Base-by-base conservation (phyloP, 108 stramenopile genomes). In the Skeletonema marinoi region DNA sequence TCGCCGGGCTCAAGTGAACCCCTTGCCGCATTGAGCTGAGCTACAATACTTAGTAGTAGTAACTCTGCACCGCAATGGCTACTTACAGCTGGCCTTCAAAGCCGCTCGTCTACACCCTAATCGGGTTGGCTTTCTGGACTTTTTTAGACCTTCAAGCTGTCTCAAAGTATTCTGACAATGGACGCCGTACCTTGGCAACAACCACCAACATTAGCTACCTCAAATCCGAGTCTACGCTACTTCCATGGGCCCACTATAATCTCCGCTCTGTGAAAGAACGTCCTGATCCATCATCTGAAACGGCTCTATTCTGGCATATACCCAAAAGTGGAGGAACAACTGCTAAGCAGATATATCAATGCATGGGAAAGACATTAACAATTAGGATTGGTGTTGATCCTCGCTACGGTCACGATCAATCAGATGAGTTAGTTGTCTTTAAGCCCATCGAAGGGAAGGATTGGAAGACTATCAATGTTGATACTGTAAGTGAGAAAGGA, bases 281-380 rank as follows among this genome's bases (percentile, higher is more conserved):
- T 21, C 81, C 81, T 31, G 74, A 82, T 71, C 64, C 70, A 3
- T 17, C 64, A 4, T 54, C 36, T 8, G 81, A 82, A 64, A 82
- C 81, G 7, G 81, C 81, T 14, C 44, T 67, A 5, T 31, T 48
- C 14, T 67, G 41, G 30, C 66, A 32, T 8, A 81, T 87, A 39
- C 83, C 80, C 25, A 87, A 87, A 38, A 42, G 42, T 6, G 86
- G 86, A 7, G 86, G 86, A 29, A 80, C 86, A 0, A 68, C 78
- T 11, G 78, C 83, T 41, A 86, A 86, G 36, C 61, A 80, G 12
- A 21, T 85, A 6, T 72, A 80, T 70, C 75, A 75, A 51, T 84
- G 83, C 54, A 60, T 84, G 69, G 83, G 79, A 2, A 66, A 66
- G 31, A 75, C 78, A 36, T 41, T 78, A 9, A 71, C 78, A 25